phyloP scores from a whole-genome alignment of 2,329 filamentous ascomycete genomes.

The Paracoccidioides lutzii region DNA sequence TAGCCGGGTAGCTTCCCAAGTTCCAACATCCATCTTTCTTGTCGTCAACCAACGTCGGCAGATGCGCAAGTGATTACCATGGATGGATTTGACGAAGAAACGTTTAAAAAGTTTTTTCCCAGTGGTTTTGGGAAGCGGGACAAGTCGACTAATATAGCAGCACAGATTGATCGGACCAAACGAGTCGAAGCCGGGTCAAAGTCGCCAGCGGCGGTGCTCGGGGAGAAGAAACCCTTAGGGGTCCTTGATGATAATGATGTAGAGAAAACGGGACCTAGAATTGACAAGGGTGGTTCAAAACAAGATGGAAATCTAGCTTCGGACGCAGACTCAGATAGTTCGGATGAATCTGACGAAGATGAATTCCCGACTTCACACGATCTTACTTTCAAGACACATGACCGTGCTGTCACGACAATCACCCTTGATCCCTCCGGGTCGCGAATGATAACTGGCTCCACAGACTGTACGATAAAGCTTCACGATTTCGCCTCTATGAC shows the following conservation, averaged over 20 bases:
- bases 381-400: slow-evolving; percentile 82
- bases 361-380: slow-evolving; percentile 90
- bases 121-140: slow-evolving; percentile 74
- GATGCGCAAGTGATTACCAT: slow-evolving; percentile 13
- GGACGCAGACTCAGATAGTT: slow-evolving; percentile 37
- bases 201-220: slow-evolving; percentile 8
- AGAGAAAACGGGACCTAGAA: slow-evolving; percentile 15
- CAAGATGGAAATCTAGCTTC: slow-evolving; percentile 25
- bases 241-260: slow-evolving; percentile 14
- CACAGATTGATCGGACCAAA: slow-evolving; percentile 69
- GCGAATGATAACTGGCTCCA: slow-evolving; percentile 77
- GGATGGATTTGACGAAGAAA: slow-evolving; percentile 35
- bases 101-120: slow-evolving; percentile 53
- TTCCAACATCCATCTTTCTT: not conserved
- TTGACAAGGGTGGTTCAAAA: slow-evolving; percentile 15
- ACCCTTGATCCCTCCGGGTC: slow-evolving; percentile 76
- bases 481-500: slow-evolving; percentile 96
- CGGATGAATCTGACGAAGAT: slow-evolving; percentile 49
- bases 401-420: slow-evolving; percentile 70
- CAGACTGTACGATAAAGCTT: slow-evolving; percentile 80
- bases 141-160: slow-evolving; percentile 58
- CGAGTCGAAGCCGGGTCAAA: slow-evolving; percentile 36
- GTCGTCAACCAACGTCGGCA: not conserved
- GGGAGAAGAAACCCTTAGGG: slow-evolving; percentile 10
- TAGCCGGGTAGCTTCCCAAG: not conserved